Evolutionary conservation across 768 basidiomycete genomes (phyloP), one percentile per base, ranked within the genome.

Genomic region (Suillus fuscotomentosus): DNA sequence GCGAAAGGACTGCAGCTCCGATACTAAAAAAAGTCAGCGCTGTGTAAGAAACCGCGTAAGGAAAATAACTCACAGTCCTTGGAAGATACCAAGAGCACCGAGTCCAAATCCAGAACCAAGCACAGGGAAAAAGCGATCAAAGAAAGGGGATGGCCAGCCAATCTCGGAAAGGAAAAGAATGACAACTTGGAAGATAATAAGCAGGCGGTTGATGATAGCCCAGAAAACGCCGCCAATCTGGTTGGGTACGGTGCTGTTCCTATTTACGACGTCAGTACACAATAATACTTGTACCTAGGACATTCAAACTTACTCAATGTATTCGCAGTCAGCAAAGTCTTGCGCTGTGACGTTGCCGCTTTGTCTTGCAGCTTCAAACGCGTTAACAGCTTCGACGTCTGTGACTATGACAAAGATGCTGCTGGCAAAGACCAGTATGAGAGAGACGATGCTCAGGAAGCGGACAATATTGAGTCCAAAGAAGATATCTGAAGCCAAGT

Each of bases 211-310:
- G 67, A 96, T 80, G 66, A 97, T 88, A 5, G 92, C 91, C 92
- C 94, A 97, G 78, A 97, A 97, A 10, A 86, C 85, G 34, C 95
- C 95, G 22, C 92, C 95, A 38, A 92, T 85, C 74, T 97, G 94
- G 76, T 94, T 93, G 5, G 95, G 95, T 5, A 97, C 93, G 3
- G 93, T 93, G 75, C 88, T 92, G 56, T 75, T 70, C 64, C 86
- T 90, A 67, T 79, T 86, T 63, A 63, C 66, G 54, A 51, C 24
- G 24, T 60, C 60, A 63, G 34, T 45, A 10, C 8, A 54, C 24
- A 51, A 57, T 48, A 54, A 36, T 7, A 53, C 39, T 17, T 34
- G 2, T 31, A 27, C 27, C n/a, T 15, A 36, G 63, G 60, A 63
- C 55, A 60, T 64, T 7, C 61, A 65, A 60, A 79, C 87, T 61